These are phyloP conservation scores for Tulasnella calospora DNA, from an alignment of 768 basidiomycete species.

Conservation along the genomic window DNA sequence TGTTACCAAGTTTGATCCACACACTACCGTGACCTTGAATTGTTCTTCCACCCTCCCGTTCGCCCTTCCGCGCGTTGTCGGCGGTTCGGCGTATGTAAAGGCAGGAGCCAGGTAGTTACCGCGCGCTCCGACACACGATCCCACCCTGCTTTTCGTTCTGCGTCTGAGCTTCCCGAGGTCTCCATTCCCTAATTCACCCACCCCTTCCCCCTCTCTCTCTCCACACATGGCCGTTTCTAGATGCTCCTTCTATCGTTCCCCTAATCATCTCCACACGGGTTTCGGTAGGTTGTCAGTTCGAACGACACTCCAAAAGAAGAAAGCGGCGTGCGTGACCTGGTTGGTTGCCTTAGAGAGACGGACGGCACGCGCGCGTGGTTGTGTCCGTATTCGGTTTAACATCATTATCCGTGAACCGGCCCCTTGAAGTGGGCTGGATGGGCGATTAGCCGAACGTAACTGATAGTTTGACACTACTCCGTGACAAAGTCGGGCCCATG, in stretches of 20 bases:
- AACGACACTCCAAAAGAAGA: too few relatives aligned
- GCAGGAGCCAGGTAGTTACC: background rate
- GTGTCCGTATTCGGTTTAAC: background rate
- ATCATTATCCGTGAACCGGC: background rate
- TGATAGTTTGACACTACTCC: background rate
- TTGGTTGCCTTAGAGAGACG: background rate
- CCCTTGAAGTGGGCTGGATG: background rate
- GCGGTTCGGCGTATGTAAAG: conserved; percentile 5
- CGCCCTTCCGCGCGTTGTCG: conserved; percentile 2
- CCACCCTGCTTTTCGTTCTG: background rate
- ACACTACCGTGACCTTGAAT: background rate
- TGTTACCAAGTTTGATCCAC: background rate
- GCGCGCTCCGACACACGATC: conserved; percentile 6
- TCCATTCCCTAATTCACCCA: conserved; percentile 4
- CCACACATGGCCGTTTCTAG: background rate
- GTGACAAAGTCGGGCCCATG: background rate
- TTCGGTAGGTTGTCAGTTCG: background rate
- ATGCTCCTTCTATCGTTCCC: background rate
- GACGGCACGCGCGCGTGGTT: background rate
- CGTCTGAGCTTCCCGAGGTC: background rate
- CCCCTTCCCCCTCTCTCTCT: background rate
- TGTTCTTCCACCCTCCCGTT: background rate
- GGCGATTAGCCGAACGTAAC: background rate
- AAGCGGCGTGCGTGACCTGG: background rate
- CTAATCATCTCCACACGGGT: background rate